Evolutionary conservation across 805 yeast genomes (phyloP).

Genomic region (Pichia eremophila): DNA sequence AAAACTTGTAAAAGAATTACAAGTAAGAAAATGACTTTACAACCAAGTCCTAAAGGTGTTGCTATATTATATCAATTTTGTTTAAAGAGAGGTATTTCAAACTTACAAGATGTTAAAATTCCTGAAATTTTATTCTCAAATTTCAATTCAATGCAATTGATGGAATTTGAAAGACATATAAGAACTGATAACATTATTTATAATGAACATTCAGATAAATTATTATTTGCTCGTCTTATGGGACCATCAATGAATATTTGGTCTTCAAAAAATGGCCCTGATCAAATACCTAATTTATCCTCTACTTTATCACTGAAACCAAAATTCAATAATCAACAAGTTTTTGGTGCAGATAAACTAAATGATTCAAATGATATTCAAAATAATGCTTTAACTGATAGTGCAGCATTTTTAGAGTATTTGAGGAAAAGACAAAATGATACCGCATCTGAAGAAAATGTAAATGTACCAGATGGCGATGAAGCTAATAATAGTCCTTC

Average conservation of each 20-base stretch:
- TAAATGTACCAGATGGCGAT: not conserved
- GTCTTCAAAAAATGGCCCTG: conserved; percentile 48
- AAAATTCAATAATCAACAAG: not conserved
- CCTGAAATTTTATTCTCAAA: conserved; percentile 33
- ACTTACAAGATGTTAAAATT: conserved; percentile 18
- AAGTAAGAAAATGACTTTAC: conserved; percentile 35
- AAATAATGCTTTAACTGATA: conserved; percentile 6
- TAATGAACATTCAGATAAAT: conserved; percentile 54
- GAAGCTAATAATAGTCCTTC: not conserved
- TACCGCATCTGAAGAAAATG: not conserved
- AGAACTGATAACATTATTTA: conserved; percentile 48
- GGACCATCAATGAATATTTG: conserved; percentile 67
- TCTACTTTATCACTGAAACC: conserved; percentile 4
- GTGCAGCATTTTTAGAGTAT: conserved; percentile 15
- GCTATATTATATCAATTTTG: conserved; percentile 57
- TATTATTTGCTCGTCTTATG: conserved; percentile 51
- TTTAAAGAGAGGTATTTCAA: conserved; percentile 36
- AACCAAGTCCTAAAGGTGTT: conserved; percentile 90
- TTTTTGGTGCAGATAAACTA: not conserved
- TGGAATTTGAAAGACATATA: conserved; percentile 56
- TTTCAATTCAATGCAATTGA: conserved; percentile 64
- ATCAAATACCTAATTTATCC: conserved; percentile 29
- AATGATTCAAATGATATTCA: not conserved
- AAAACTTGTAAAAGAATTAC: conserved; percentile 48
- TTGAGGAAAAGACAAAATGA: conserved; percentile 15